Base-by-base conservation (phyloP, 2,329 filamentous ascomycete species). In the Fusarium multiceps region DNA sequence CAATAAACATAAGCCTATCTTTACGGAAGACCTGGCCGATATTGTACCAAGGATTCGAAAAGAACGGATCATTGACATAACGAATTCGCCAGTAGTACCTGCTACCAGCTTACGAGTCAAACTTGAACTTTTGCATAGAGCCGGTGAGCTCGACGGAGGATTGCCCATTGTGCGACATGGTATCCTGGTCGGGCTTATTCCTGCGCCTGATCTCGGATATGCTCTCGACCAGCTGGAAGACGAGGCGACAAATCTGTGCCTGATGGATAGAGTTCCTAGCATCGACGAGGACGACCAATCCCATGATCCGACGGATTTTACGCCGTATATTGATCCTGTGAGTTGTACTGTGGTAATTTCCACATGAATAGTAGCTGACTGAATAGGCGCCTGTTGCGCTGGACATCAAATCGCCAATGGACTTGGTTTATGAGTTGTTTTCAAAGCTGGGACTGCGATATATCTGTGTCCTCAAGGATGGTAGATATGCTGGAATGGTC, bases 361-460 rank as follows among this genome's bases (percentile, higher is more conserved):
- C 4, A 21, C n/a, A 21, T 11, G 20, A 7, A 30, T 11, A 20
- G 14, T 42, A 41, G 48, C 68, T 77, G 41, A 78, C 56, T 28
- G 21, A 20, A 30, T n/a, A 90, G 88, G 92, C 95, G 4, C 96
- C 96, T 0, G 88, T 99, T 16, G 88, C 94, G 14, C 84, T 99
- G 25, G 96, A 99, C 76, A 92, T 97, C 30, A 89, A 90, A 72
- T 96, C 92, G 1, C 93, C 96, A 0, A 94, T 98, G 88, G 94
- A 98, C 77, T 82, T 99, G 41, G 96, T 98, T 6, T 98, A 97
- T 75, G 96, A 99, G 78, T 95, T 94, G 75, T 99, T 98, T 78
- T 92, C 93, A 53, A 99, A 99, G 81, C 85, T 99, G 11, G 96
- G 96, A 3, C 81, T 99, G 71, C 86, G 96, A 66, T 98, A 97